A percentile compares a stretch with the other conserved stretches of the same genome.
Evolutionary conservation across 306 rosid genomes (phyloP).

Genomic region (Trifolium subterraneum): DNA sequence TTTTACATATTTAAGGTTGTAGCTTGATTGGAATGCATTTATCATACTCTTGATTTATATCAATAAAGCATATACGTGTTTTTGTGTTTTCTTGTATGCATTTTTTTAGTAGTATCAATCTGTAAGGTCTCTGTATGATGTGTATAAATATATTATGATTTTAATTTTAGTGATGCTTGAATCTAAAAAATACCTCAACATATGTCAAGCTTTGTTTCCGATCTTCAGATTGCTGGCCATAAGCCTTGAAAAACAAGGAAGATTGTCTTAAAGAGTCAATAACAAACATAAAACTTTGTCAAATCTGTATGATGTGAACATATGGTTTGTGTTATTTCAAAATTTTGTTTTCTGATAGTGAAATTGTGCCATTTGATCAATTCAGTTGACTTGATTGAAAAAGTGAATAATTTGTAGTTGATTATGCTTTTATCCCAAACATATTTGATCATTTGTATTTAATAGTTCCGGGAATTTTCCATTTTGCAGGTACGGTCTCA

Average conservation of each 20-base stretch:
- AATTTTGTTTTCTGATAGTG: background rate
- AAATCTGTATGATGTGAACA: background rate
- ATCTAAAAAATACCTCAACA: background rate
- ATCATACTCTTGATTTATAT: slow-evolving; percentile 15
- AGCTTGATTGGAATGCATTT: slow-evolving; percentile 15
- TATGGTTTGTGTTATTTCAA: background rate
- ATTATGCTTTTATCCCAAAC: slow-evolving; percentile 1
- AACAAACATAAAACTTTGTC: background rate
- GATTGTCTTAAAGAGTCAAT: no score
- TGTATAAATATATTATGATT: background rate
- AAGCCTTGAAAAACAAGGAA: no score
- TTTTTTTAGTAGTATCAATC: background rate
- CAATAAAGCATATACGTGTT: background rate
- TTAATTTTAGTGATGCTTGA: slow-evolving; percentile 10
- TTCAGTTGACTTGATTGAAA: background rate
- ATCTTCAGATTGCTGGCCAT: background rate
- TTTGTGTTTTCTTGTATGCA: background rate
- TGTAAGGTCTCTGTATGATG: no score
- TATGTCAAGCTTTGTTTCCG: background rate
- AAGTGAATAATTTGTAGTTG: background rate
- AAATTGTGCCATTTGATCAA: background rate
- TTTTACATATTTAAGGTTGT: slow-evolving; percentile 16
- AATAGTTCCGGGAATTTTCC: slow-evolving; percentile 35
- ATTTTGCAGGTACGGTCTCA: slow-evolving; percentile 76
- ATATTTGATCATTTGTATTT: slow-evolving; percentile 12